Base-by-base conservation (phyloP, 345 rosid genomes). In the Citrus maxima region DNA sequence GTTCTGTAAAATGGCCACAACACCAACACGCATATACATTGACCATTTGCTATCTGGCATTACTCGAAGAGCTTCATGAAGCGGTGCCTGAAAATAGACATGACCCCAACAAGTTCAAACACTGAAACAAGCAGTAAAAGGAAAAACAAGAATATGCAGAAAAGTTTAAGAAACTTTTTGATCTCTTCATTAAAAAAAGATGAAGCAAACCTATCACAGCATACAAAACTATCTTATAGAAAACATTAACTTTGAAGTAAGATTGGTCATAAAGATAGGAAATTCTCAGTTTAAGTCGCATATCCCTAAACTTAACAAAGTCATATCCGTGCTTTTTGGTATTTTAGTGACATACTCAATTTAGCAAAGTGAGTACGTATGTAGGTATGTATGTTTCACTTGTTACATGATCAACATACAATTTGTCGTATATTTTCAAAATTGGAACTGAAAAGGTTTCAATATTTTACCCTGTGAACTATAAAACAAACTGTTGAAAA, bases 1-100 rank as follows among this genome's bases (percentile, higher is more conserved):
- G 72, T 91, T 95, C 74, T 93, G 99, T 78, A 95, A 85, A 80
- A 95, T 89, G 72, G 91, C 90, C 25, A 88, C 89, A 81, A 93
- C 81, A 75, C 99, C 99, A 25, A 77, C 81, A 79, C 86, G 85
- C 83, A 93, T 86, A 77, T 90, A 79, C 72, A 84, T 83, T 46
- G 94, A 83, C 97, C 98, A 95, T 68, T 68, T 85, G 80, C 65
- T 79, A 72, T 84, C 82, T 25, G 86, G 82, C 87, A 85, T 85
- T 72, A 72, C 72, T 69, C 81, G 84, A 78, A 93, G 88, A 51
- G 93, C 79, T 65, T 88, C 89, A n/a, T 84, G 88, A 81, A 93
- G 88, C 22, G 74, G 84, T 78, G 70, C 89, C 99, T 95, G 86
- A 54, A 82, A 75, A 72, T 4, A 65, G 69, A 59, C 10, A 38